Percentiles rank a stretch among this genome's conserved stretches.
phyloP scores from a whole-genome alignment of 2,329 filamentous ascomycete genomes.

The Sporothrix sp. region DNA sequence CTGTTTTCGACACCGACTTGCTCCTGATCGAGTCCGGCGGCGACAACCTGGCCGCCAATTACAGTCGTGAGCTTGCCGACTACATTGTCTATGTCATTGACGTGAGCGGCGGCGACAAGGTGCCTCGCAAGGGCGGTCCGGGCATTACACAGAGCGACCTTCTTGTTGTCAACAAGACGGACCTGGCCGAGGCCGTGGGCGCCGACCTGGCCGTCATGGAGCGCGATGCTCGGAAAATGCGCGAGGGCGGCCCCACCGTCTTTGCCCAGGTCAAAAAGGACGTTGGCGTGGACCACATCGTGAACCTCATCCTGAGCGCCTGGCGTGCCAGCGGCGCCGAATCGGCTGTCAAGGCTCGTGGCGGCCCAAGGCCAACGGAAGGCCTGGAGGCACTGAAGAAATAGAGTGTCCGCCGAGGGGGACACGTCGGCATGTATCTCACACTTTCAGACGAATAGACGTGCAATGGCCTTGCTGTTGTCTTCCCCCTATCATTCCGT shows the following conservation, averaged over 20 bases:
- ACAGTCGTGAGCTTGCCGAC: conserved; percentile 87
- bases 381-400: conserved; percentile 39
- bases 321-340: conserved; percentile 86
- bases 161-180: conserved; percentile 93
- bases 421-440: too few relatives aligned
- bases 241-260: conserved; percentile 88
- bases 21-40: conserved; percentile 92
- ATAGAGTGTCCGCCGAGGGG: not conserved
- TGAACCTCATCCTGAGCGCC: conserved; percentile 78
- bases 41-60: conserved; percentile 95
- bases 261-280: conserved; percentile 96
- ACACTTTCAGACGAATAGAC: too few relatives aligned
- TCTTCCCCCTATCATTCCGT: too few relatives aligned
- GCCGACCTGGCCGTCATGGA: conserved; percentile 93
- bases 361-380: conserved; percentile 48
- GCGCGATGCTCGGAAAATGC: conserved; percentile 84
- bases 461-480: too few relatives aligned
- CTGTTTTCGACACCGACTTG: conserved; percentile 69
- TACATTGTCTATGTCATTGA: conserved; percentile 99
- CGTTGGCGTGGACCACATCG: conserved; percentile 75
- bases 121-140: conserved; percentile 88
- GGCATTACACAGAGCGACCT: conserved; percentile 95
- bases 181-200: conserved; percentile 80
- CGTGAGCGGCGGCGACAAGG: conserved; percentile 91
- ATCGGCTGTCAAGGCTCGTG: conserved; percentile 41